phyloP scores from a whole-genome alignment of 73 alveolate genomes.

The Breviolum minutum region DNA sequence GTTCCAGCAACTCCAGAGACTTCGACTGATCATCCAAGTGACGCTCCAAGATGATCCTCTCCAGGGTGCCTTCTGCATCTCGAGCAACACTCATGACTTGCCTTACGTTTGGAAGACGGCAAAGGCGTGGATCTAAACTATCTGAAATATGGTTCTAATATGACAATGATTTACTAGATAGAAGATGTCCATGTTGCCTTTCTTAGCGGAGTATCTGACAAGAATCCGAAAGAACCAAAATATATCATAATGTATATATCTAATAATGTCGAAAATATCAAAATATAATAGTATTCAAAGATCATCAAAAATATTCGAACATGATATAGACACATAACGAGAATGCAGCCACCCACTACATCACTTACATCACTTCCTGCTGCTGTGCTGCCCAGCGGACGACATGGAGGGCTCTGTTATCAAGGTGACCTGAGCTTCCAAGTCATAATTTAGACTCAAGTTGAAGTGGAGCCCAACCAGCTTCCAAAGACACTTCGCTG shows the following conservation, averaged over 20 bases:
- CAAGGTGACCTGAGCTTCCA: constrained; percentile 11
- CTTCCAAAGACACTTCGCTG: background rate
- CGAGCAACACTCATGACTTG: constrained; percentile 81
- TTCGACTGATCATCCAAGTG: background rate
- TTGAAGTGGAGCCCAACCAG: too few relatives aligned
- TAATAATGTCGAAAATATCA: background rate
- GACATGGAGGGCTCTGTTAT: constrained; percentile 60
- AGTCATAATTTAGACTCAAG: too few relatives aligned
- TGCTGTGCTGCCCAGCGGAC: constrained; percentile 50
- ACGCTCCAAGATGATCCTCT: constrained; percentile 40
- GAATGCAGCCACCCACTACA: background rate
- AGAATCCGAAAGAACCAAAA: background rate
- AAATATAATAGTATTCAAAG: background rate
- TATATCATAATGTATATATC: too few relatives aligned
- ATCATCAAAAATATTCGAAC: background rate
- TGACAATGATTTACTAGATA: background rate
- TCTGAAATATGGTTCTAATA: background rate
- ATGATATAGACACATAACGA: too few relatives aligned
- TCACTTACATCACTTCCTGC: background rate
- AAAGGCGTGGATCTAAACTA: too few relatives aligned
- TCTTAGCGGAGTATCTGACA: too few relatives aligned
- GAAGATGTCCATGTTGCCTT: background rate
- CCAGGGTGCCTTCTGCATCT: constrained; percentile 66
- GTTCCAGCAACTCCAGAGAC: background rate
- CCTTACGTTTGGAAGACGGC: background rate